These are phyloP conservation scores for Wallacemonas rigidus DNA, from an alignment of 208 protist species.

Conservation along the genomic window DNA sequence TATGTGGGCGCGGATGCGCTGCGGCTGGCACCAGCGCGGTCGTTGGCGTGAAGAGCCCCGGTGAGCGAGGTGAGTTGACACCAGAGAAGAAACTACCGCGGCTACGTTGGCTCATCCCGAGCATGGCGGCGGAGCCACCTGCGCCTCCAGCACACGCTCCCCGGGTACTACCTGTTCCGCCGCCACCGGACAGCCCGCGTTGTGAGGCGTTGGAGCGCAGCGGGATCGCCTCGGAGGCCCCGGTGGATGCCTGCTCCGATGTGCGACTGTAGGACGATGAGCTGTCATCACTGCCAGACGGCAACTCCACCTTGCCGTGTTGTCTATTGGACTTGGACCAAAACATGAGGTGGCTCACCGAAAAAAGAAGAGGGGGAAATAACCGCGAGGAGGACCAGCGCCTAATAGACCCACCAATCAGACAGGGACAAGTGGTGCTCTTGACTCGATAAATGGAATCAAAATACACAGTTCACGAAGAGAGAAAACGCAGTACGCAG, in stretches of 20 bases:
- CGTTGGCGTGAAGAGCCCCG: not conserved
- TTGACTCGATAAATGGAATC: too few species aligned
- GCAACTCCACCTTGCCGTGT: slow-evolving; percentile 8
- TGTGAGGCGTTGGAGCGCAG: slow-evolving; percentile 4
- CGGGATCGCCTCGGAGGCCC: not conserved
- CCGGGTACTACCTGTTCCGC: not conserved
- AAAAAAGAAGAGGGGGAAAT: not conserved
- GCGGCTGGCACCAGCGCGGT: not conserved
- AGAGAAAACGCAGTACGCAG: too few species aligned
- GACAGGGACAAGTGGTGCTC: too few species aligned
- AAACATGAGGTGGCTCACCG: not conserved
- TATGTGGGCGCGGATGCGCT: not conserved
- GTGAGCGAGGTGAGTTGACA: not conserved
- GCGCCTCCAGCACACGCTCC: not conserved
- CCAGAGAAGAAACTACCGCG: slow-evolving; percentile 17
- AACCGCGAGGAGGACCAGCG: too few species aligned
- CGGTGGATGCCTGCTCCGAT: not conserved
- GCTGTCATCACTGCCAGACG: slow-evolving; percentile 4
- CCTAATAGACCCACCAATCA: too few species aligned
- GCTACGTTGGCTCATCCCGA: slow-evolving; percentile 16
- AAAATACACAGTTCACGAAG: too few species aligned
- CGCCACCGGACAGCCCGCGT: not conserved
- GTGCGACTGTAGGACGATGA: not conserved
- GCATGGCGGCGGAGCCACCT: not conserved
- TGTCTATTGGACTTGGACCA: slow-evolving; percentile 11